Conservation (phyloP, 2,329 filamentous ascomycete species). For the Colletotrichum caudatum region DNA sequence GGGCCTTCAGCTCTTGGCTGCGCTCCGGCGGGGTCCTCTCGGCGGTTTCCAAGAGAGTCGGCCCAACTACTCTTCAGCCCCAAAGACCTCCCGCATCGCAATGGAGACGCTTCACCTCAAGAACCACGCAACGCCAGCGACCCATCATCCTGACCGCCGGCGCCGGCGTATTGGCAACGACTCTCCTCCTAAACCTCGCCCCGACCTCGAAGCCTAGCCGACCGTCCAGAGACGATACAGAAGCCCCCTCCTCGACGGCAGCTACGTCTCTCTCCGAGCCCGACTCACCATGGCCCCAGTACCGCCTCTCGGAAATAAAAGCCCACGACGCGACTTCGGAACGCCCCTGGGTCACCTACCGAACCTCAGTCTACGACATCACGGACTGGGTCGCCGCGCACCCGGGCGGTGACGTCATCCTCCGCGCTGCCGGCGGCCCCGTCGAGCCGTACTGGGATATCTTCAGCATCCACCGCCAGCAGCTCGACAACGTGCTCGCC, state of each 20-base stretch:
- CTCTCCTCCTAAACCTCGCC: not conserved
- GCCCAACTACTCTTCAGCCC: not conserved
- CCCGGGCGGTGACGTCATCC: conserved; percentile 64
- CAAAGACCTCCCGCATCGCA: not conserved
- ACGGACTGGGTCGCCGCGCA: conserved; percentile 63
- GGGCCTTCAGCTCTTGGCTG: not conserved
- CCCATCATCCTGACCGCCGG: conserved; percentile 7
- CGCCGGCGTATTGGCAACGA: not conserved
- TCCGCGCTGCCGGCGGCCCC: conserved; percentile 60
- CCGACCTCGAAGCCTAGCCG: not conserved
- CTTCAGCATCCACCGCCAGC: conserved; percentile 63
- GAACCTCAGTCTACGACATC: conserved; percentile 63
- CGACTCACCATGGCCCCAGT: conserved; percentile 31
- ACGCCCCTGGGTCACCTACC: conserved; percentile 60
- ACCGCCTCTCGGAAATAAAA: conserved; percentile 51
- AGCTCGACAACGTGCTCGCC: conserved; percentile 57
- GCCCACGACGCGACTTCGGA: conserved; percentile 53
- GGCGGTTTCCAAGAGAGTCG: not conserved
- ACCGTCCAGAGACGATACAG: not conserved
- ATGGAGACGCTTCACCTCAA: not conserved
- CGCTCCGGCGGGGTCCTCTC: not conserved
- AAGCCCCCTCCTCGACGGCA: not conserved
- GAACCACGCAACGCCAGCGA: not conserved
- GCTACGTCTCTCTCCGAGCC: not conserved
- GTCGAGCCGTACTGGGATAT: conserved; percentile 66